Evolutionary conservation across 805 yeast genomes (phyloP).

Genomic region (Tetrapisispora arboricola): DNA sequence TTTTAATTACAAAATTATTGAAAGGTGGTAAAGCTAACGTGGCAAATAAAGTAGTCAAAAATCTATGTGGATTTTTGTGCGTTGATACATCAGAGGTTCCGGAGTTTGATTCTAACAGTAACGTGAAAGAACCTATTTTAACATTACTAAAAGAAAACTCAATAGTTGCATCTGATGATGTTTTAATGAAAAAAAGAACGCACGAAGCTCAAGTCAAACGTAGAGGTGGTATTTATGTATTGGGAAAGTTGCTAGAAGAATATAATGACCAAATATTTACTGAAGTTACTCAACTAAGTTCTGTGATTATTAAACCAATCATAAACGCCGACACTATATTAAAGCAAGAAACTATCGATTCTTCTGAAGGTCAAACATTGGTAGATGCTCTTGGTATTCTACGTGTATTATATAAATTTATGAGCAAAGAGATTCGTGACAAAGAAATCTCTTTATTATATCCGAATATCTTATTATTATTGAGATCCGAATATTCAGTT

Average conservation of each 20-base stretch:
- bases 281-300: slow-evolving; percentile 55
- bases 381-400: slow-evolving; percentile 81
- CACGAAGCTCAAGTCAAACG: slow-evolving; percentile 72
- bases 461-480: slow-evolving; percentile 40
- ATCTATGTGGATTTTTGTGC: slow-evolving; percentile 84
- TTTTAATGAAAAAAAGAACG: slow-evolving; percentile 51
- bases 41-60: slow-evolving; percentile 80
- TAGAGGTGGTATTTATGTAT: slow-evolving; percentile 67
- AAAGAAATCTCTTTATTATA: slow-evolving; percentile 37
- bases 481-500: slow-evolving; percentile 68
- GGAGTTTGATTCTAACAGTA: slow-evolving; percentile 62
- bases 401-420: slow-evolving; percentile 57
- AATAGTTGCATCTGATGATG: slow-evolving; percentile 50
- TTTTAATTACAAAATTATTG: slow-evolving; percentile 51
- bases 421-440: slow-evolving; percentile 39
- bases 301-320: slow-evolving; percentile 58
- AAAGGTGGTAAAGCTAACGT: slow-evolving; percentile 54
- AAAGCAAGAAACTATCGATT: slow-evolving; percentile 28
- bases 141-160: slow-evolving; percentile 73
- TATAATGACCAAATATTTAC: slow-evolving; percentile 49
- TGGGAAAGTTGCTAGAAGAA: slow-evolving; percentile 45
- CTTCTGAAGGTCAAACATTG: slow-evolving; percentile 60
- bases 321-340: slow-evolving; percentile 26
- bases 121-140: slow-evolving; percentile 38
- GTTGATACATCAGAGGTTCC: slow-evolving; percentile 96